A percentile compares a stretch with the other conserved stretches of the same genome.
Conservation (phyloP, 176 grass and related monocot species). For the Aegilops tauschii region DNA sequence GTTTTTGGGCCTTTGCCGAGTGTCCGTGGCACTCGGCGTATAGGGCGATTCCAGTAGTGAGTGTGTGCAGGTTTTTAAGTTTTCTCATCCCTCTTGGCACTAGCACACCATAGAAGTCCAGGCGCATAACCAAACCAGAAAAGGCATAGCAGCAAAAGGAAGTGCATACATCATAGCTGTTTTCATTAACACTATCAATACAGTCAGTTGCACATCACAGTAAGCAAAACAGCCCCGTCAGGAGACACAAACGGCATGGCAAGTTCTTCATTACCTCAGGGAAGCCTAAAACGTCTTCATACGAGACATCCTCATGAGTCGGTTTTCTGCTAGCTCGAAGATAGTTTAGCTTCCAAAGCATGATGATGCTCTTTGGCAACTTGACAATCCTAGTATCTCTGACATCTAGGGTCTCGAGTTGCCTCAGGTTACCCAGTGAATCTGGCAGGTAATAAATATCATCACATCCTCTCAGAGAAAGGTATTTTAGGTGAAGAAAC, state of each 20-base stretch:
- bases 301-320: not conserved
- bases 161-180: too few species aligned
- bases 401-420: not conserved
- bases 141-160: too few species aligned
- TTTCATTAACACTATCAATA: not conserved
- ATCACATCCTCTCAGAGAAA: not conserved
- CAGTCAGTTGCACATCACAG: not conserved
- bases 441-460: not conserved
- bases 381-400: accelerated
- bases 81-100: not conserved
- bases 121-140: too few species aligned
- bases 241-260: accelerated
- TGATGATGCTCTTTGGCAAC: not conserved
- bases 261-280: not conserved
- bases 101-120: not conserved
- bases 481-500: slow-evolving; percentile 8
- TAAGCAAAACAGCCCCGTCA: not conserved
- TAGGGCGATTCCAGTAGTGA: too few species aligned
- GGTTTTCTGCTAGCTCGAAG: not conserved
- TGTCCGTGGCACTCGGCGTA: too few species aligned
- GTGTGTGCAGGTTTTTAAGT: not conserved
- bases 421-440: not conserved
- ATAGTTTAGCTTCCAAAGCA: not conserved
- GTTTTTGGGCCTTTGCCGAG: too few species aligned
- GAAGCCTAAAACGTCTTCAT: not conserved